These are phyloP conservation scores for Lasiosphaeria miniovina DNA, from an alignment of 495 filamentous ascomycete species.

Conservation along the genomic window DNA sequence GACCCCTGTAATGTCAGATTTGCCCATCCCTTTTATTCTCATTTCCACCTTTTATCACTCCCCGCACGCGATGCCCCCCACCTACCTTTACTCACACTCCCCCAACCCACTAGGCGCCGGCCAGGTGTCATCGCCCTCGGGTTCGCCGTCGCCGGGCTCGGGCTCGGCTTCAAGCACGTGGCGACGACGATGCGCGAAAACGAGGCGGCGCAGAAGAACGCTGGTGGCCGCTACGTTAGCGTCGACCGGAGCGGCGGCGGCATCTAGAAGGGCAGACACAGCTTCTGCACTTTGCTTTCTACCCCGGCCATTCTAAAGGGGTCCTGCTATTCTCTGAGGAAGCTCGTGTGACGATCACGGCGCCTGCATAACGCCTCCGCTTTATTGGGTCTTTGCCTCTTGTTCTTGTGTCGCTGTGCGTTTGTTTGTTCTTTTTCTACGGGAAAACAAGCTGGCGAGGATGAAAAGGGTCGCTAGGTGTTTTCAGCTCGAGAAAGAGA, in stretches of 20 bases:
- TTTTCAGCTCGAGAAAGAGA: no score
- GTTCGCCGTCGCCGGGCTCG: conserved; percentile 20
- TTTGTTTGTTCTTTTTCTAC: no score
- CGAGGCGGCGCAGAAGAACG: conserved; percentile 39
- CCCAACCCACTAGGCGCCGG: conserved; percentile 23
- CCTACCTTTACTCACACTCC: conserved; percentile 1
- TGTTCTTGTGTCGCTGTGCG: background rate
- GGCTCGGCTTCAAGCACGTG: conserved; percentile 33
- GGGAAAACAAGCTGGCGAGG: no score
- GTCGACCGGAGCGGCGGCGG: conserved; percentile 50
- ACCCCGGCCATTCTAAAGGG: no score
- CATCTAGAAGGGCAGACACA: conserved; percentile 24
- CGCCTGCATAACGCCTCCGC: no score
- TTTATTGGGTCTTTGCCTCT: background rate
- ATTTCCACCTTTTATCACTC: background rate
- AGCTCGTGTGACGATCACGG: no score
- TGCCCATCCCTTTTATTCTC: background rate
- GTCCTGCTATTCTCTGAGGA: no score
- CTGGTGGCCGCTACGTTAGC: conserved; percentile 40
- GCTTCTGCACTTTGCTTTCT: background rate
- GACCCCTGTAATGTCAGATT: no score
- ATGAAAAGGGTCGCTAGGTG: no score
- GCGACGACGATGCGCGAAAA: conserved; percentile 34
- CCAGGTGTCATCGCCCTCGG: conserved; percentile 29
- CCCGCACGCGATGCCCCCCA: background rate